These are phyloP conservation scores for Fusarium sacchari DNA, from an alignment of 2,329 filamentous ascomycete species.

Conservation along the genomic window DNA sequence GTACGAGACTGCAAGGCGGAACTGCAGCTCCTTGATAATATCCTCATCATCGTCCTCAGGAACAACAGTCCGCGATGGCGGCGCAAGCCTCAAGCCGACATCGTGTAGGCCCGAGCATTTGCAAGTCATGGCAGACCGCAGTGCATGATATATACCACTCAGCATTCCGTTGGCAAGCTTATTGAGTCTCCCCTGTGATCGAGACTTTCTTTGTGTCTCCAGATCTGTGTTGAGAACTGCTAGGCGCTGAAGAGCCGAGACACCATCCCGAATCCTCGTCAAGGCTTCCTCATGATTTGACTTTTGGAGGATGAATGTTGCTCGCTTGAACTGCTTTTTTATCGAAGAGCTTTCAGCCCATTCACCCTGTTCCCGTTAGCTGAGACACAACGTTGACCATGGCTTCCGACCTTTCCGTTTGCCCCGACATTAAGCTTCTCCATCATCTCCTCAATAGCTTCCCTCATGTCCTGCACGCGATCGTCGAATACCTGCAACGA, in stretches of 20 bases:
- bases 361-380: neutral
- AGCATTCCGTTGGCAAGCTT: neutral
- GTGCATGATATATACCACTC: neutral
- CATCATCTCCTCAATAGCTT: neutral
- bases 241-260: neutral
- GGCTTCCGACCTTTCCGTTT: neutral
- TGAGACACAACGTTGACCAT: accelerated
- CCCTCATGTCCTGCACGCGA: neutral
- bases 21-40: neutral
- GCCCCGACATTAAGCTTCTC: neutral
- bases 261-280: neutral
- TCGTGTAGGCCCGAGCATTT: neutral
- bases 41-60: neutral
- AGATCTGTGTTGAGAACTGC: neutral
- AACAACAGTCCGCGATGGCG: neutral
- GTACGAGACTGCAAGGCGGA: neutral
- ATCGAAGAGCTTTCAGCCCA: neutral
- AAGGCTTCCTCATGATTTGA: neutral
- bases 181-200: neutral
- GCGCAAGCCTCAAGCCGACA: neutral
- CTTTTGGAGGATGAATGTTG: neutral
- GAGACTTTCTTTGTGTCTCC: neutral
- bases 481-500: neutral
- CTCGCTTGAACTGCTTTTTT: neutral
- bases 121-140: neutral